phyloP scores from a whole-genome alignment of 371 early-diverging fungal genomes.

The Dentiscutata heterogama region DNA sequence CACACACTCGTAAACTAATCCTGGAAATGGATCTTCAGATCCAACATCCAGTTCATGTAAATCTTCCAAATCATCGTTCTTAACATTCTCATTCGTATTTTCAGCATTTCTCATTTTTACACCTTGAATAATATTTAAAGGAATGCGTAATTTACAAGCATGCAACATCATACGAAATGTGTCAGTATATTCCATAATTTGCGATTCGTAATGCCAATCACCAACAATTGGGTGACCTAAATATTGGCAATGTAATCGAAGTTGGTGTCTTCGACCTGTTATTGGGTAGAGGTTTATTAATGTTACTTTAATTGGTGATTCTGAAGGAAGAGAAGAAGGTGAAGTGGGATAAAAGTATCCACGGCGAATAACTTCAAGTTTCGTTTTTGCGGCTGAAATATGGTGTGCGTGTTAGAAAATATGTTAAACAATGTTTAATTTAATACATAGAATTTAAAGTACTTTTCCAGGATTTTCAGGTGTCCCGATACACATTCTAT shows the following conservation, averaged over 20 bases:
- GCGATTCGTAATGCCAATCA: slow-evolving; percentile 61
- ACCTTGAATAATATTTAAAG: slow-evolving; percentile 27
- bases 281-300: slow-evolving; percentile 65
- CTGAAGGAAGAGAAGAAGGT: background rate
- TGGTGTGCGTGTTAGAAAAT: background rate
- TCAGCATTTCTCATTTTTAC: no score
- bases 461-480: slow-evolving; percentile 50
- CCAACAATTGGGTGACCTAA: slow-evolving; percentile 75
- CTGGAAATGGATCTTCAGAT: no score
- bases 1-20: no score
- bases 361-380: slow-evolving; percentile 34
- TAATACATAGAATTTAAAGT: background rate
- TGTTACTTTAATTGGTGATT: slow-evolving; percentile 46
- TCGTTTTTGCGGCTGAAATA: slow-evolving; percentile 33
- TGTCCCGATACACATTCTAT: slow-evolving; percentile 54
- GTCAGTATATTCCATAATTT: slow-evolving; percentile 51
- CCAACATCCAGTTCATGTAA: no score
- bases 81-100: no score
- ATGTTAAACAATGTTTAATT: background rate
- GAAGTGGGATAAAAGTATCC: slow-evolving; percentile 23
- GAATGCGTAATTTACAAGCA: slow-evolving; percentile 52
- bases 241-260: slow-evolving; percentile 69
- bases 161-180: slow-evolving; percentile 62
- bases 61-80: no score
- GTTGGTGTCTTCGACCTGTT: slow-evolving; percentile 77